These are phyloP conservation scores for Chimonanthus praecox DNA, from an alignment of 164 flowering plant species.

Conservation along the genomic window DNA sequence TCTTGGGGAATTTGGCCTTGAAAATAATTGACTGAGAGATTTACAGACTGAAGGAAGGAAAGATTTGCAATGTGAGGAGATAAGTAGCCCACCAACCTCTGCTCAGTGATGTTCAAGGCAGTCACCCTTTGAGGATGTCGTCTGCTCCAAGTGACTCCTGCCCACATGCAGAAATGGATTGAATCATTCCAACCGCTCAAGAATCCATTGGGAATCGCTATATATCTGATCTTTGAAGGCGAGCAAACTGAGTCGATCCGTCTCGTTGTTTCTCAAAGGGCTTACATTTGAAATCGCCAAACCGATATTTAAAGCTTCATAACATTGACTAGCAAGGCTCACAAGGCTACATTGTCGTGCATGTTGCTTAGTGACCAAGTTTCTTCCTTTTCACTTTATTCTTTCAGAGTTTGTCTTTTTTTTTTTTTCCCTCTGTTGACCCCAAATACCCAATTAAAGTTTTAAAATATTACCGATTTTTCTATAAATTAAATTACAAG, in stretches of 20 bases:
- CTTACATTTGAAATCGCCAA: too few species aligned
- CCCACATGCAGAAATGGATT: slow-evolving; percentile 30
- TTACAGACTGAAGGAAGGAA: slow-evolving; percentile 30
- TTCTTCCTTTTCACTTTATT: too few species aligned
- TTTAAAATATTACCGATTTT: too few species aligned
- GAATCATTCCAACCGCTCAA: slow-evolving; percentile 33
- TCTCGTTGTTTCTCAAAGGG: not conserved
- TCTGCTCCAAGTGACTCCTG: slow-evolving; percentile 28
- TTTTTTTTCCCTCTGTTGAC: too few species aligned
- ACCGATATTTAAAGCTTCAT: too few species aligned
- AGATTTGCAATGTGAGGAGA: slow-evolving; percentile 36
- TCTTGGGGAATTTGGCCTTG: slow-evolving; percentile 26
- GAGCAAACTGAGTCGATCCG: slow-evolving; percentile 10
- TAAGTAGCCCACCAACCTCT: slow-evolving; percentile 20
- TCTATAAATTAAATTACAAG: too few species aligned
- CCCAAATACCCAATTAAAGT: too few species aligned
- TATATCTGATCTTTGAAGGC: slow-evolving; percentile 16
- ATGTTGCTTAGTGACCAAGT: too few species aligned
- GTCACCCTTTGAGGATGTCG: slow-evolving; percentile 17
- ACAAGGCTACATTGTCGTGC: too few species aligned
- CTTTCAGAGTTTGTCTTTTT: too few species aligned
- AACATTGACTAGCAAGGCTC: too few species aligned
- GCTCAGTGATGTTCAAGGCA: slow-evolving; percentile 13
- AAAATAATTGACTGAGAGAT: slow-evolving; percentile 29
- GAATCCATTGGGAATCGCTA: slow-evolving; percentile 19